These are phyloP conservation scores for Claviceps sp. DNA, from an alignment of 2,329 filamentous ascomycete genomes.

Conservation along the genomic window DNA sequence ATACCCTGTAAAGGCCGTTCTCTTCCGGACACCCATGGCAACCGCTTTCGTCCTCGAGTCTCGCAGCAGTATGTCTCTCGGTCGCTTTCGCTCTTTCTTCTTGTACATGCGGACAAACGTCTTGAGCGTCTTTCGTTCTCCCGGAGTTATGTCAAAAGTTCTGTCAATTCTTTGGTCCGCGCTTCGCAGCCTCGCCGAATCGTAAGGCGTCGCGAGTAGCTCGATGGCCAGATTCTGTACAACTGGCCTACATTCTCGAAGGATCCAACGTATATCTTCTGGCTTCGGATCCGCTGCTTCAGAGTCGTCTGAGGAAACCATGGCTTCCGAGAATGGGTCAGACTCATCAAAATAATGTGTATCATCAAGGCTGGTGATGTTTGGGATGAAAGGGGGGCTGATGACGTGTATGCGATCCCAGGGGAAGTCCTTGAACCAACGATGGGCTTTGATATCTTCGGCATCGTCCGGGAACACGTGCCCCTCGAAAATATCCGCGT, in stretches of 20 bases:
- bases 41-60: constrained; percentile 52
- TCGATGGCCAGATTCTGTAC: constrained; percentile 30
- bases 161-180: constrained; percentile 36
- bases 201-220: constrained; percentile 34
- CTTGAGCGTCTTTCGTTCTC: constrained; percentile 31
- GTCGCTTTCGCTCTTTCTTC: constrained; percentile 58
- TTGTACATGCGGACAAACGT: constrained; percentile 39
- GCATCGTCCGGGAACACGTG: constrained; percentile 77
- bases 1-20: constrained; percentile 78
- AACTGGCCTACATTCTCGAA: constrained; percentile 25
- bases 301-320: constrained; percentile 28
- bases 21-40: constrained; percentile 71
- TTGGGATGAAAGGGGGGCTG: constrained; percentile 67
- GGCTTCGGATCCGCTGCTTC: constrained; percentile 17
- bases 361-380: constrained; percentile 53
- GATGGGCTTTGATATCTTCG: constrained; percentile 77
- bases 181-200: constrained; percentile 32
- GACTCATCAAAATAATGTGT: constrained; percentile 88
- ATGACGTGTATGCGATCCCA: constrained; percentile 65
- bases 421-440: constrained; percentile 67
- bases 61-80: constrained; percentile 72
- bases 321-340: constrained; percentile 53
- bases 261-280: constrained; percentile 18
- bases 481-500: constrained; percentile 22
- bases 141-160: constrained; percentile 18